These are phyloP conservation scores for Pichia sp. DNA, from an alignment of 1,139 yeast species.

Conservation along the genomic window DNA sequence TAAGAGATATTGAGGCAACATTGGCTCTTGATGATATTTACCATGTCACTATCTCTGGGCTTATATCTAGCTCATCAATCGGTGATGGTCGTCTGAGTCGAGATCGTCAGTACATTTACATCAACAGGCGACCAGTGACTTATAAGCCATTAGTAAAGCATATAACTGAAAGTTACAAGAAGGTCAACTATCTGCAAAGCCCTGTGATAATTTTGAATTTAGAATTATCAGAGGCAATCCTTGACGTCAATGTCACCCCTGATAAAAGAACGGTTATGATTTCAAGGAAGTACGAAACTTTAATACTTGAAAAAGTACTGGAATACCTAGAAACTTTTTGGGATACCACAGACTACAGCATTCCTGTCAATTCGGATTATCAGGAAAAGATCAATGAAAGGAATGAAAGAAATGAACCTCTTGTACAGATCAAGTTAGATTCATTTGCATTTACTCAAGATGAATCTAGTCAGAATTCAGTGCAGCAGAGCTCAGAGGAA, in stretches of 20 bases:
- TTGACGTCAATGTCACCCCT: conserved; percentile 88
- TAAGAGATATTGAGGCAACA: conserved; percentile 37
- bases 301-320: conserved; percentile 46
- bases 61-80: conserved; percentile 65
- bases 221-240: conserved; percentile 38
- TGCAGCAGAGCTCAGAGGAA: too few relatives aligned
- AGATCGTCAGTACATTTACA: conserved; percentile 68
- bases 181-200: conserved; percentile 61
- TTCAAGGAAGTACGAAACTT: conserved; percentile 46
- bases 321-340: conserved; percentile 36
- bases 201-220: conserved; percentile 71
- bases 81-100: conserved; percentile 66
- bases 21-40: conserved; percentile 17
- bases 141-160: conserved; percentile 50
- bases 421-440: too few relatives aligned
- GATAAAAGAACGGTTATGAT: conserved; percentile 72
- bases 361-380: conserved; percentile 31
- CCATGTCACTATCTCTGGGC: conserved; percentile 43
- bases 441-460: too few relatives aligned
- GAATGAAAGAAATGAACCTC: too few relatives aligned
- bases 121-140: conserved; percentile 70
- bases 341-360: conserved; percentile 33
- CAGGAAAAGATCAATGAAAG: too few relatives aligned
- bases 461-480: too few relatives aligned
- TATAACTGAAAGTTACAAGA: conserved; percentile 65